These are phyloP conservation scores for Echinochloa phyllopogon DNA, from an alignment of 176 grass and related monocot genomes.

Conservation along the genomic window DNA sequence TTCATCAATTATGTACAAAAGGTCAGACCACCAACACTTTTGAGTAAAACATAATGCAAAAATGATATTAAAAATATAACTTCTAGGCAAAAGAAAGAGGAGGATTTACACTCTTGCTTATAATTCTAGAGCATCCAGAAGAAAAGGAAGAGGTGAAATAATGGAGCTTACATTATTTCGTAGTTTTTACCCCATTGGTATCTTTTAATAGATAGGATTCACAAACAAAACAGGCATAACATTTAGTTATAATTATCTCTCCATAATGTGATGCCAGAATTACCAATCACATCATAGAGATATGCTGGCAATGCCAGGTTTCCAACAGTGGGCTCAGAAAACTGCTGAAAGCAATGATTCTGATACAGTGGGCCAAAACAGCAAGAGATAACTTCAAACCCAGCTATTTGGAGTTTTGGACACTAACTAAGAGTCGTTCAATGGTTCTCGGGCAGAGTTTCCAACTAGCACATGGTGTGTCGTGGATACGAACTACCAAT, in stretches of 20 bases:
- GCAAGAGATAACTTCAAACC: not conserved
- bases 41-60: not conserved
- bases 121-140: not conserved
- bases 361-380: too few species aligned
- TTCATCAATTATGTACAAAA: slow-evolving; percentile 13
- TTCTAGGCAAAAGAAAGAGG: not conserved
- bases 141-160: not conserved
- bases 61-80: not conserved
- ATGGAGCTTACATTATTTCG: not conserved
- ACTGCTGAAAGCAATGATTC: too few species aligned
- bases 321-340: not conserved
- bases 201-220: not conserved
- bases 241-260: not conserved
- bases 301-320: not conserved
- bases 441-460: slow-evolving; percentile 10
- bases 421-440: not conserved
- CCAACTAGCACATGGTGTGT: not conserved
- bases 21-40: not conserved
- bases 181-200: not conserved
- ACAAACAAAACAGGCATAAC: not conserved
- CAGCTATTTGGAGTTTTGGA: not conserved
- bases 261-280: not conserved
- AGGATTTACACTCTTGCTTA: not conserved
- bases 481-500: not conserved
- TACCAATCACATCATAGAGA: not conserved